Evolutionary conservation across 2,329 filamentous ascomycete genomes (phyloP), one percentile per base, ranked within the genome.

Genomic region (Colletotrichum limetticola): DNA sequence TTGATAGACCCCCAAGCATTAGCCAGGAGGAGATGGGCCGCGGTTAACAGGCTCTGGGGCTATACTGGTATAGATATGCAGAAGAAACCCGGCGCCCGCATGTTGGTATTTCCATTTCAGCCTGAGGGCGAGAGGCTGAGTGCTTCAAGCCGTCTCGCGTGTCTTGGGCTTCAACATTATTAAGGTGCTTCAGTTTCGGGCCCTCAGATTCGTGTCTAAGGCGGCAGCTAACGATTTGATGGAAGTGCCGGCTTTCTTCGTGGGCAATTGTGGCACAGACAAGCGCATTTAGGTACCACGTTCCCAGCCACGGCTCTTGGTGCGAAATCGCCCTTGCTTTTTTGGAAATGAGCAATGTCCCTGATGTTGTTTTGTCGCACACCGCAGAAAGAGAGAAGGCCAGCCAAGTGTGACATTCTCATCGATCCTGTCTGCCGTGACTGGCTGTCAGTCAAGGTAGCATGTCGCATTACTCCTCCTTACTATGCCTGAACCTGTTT

Each of bases 151-250:
- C 1, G 42, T 49, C 19, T 49, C 42, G 19, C 42, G 42, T 49
- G 42, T 49, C 42, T 49, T 49, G 42, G 19, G 42, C 19, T 49
- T 49, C 19, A n/a, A n/a, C 16, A 19, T 49, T 49, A 5, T 42
- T 42, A 8, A 7, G 37, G 37, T 42, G 14, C 19, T 22, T 49
- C 49, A 35, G 49, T 37, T 28, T 35, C 26, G 26, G 68, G 22
- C 37, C 24, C 32, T 64, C 66, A 56, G 70, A 59, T 42, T 32
- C 14, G 24, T 49, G 66, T 70, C 60, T 52, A 56, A 66, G 60
- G 56, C 71, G 71, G 67, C 59, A 70, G 66, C 71, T 73, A 73
- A 58, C 37, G 56, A 66, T 22, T 46, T 71, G 71, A 71, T 32
- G 61, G 46, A 37, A 61, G 28, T 62, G 32, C 71, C 56, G 56